Evolutionary conservation across 164 flowering plant genomes (phyloP).

Genomic region (Macadamia tetraphylla): DNA sequence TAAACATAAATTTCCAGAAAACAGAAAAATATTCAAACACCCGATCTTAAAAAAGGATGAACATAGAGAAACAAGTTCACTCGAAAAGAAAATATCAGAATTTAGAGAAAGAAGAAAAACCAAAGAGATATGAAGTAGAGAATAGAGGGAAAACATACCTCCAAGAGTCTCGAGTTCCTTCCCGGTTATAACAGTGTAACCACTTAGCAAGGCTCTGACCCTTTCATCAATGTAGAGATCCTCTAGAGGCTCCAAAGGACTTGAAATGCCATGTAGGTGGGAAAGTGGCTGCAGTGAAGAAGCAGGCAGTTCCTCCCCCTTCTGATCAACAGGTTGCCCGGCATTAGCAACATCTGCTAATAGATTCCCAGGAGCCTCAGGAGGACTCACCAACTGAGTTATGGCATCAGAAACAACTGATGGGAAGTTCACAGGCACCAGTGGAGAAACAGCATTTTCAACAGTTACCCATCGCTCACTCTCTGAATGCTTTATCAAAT

Average conservation of each 20-base stretch:
- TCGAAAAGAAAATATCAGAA: background rate
- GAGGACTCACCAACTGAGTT: conserved; percentile 78
- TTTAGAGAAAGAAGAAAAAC: too few species aligned
- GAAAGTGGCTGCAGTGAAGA: conserved; percentile 11
- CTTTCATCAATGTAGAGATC: conserved; percentile 78
- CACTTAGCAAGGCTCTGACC: conserved; percentile 63
- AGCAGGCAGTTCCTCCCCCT: conserved; percentile 21
- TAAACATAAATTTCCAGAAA: conserved; percentile 11
- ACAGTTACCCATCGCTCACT: conserved; percentile 91
- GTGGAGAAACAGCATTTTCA: conserved; percentile 93
- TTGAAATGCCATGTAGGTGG: conserved; percentile 18
- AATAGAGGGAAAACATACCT: conserved; percentile 35
- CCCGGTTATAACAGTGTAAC: conserved; percentile 57
- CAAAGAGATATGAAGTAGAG: too few species aligned
- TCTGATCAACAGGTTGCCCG: conserved; percentile 21
- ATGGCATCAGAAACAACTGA: conserved; percentile 62
- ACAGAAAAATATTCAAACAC: background rate
- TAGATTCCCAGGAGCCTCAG: conserved; percentile 93
- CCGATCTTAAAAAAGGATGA: background rate
- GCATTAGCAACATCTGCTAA: conserved; percentile 58
- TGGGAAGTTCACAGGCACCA: conserved; percentile 45
- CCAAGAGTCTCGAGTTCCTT: conserved; percentile 70
- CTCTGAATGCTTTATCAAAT: conserved; percentile 76
- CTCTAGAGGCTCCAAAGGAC: conserved; percentile 27
- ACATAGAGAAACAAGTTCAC: background rate